Conservation (phyloP, 805 yeast species). For the Suhomyces tanzawaensis region DNA sequence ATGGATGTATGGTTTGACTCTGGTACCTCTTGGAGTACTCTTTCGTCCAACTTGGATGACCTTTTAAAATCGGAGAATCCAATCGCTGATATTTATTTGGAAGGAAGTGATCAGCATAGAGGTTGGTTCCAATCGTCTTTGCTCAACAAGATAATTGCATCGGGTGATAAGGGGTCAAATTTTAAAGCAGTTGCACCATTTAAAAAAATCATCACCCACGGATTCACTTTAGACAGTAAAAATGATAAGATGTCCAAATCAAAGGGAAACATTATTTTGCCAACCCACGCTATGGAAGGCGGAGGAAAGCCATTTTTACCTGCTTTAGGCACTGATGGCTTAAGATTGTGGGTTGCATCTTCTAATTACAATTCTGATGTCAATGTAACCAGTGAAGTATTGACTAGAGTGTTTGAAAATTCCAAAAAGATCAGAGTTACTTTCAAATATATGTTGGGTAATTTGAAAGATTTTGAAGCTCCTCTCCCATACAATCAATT, state of each 20-base stretch:
- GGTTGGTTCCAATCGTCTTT: constrained; percentile 99
- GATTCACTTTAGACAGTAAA: constrained; percentile 83
- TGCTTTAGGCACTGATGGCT: constrained; percentile 83
- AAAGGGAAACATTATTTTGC: constrained; percentile 76
- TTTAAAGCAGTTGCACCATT: constrained; percentile 55
- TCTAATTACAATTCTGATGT: constrained; percentile 84
- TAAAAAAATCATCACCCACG: constrained; percentile 80
- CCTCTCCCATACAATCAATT: constrained; percentile 38
- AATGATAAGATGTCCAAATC: constrained; percentile 95
- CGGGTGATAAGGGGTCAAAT: constrained; percentile 40
- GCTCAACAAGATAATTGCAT: constrained; percentile 63
- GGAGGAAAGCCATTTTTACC: constrained; percentile 45
- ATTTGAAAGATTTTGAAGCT: constrained; percentile 46
- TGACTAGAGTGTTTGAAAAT: constrained; percentile 75
- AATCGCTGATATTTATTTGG: constrained; percentile 78
- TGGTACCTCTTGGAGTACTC: constrained; percentile 84
- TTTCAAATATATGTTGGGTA: constrained; percentile 78
- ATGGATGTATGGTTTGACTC: constrained; percentile 99
- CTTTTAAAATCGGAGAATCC: constrained; percentile 23
- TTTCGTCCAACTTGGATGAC: constrained; percentile 43
- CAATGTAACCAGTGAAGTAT: constrained; percentile 64
- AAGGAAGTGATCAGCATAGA: constrained; percentile 98
- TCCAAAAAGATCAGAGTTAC: constrained; percentile 81
- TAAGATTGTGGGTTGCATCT: constrained; percentile 87
- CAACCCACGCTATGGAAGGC: constrained; percentile 66